phyloP scores from a whole-genome alignment of 163 green algal genomes.

The Coccomyxa subellipsoidea region DNA sequence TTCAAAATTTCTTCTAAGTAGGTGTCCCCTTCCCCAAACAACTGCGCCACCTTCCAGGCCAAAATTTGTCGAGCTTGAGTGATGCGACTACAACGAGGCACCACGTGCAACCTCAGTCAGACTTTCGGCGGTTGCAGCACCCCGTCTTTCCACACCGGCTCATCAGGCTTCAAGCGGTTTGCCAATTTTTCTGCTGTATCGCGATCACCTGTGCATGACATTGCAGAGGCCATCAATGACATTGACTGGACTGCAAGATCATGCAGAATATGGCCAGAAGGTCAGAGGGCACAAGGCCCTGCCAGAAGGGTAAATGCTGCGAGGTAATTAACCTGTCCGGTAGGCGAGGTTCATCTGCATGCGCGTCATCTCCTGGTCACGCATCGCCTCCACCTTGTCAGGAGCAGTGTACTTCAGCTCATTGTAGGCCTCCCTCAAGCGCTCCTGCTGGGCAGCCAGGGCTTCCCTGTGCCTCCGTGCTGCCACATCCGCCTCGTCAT shows the following conservation, averaged over 20 bases:
- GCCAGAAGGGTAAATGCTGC: background rate
- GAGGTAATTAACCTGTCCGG: constrained; percentile 63
- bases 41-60: too few species aligned
- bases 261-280: background rate
- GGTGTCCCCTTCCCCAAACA: too few species aligned
- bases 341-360: constrained; percentile 80
- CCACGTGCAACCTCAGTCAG: background rate
- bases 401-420: constrained; percentile 38
- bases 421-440: constrained; percentile 39
- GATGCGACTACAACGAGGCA: too few species aligned
- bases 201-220: background rate
- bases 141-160: background rate
- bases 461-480: constrained; percentile 50
- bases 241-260: background rate
- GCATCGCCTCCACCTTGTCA: constrained; percentile 64
- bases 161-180: constrained; percentile 28
- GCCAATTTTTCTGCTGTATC: constrained; percentile 4
- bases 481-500: constrained; percentile 73
- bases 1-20: too few species aligned
- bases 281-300: background rate
- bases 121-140: background rate
- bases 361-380: constrained; percentile 81
- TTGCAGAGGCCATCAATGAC: background rate
- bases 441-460: constrained; percentile 42
- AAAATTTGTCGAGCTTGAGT: too few species aligned